These are phyloP conservation scores for Adiantum capillusveneris DNA, from an alignment of 75 land plant genomes.

Conservation along the genomic window DNA sequence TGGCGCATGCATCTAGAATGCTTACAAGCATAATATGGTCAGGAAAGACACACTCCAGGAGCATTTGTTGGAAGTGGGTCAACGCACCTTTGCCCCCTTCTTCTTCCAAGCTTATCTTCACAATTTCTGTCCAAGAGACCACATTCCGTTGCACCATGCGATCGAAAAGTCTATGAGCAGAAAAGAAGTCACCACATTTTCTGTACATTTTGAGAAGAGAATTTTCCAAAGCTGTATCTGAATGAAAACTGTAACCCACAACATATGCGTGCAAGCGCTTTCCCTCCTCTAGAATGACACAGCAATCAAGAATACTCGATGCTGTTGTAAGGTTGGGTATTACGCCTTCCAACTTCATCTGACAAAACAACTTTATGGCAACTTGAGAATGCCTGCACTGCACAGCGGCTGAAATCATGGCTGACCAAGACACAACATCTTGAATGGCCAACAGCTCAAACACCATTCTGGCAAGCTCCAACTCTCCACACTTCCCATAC, in stretches of 20 bases:
- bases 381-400: too few species aligned
- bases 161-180: slow-evolving; percentile 10
- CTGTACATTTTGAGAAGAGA: not conserved
- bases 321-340: not conserved
- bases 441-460: too few species aligned
- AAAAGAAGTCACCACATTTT: not conserved
- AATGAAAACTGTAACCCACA: not conserved
- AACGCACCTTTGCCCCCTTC: slow-evolving; percentile 35
- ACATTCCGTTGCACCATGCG: slow-evolving; percentile 19
- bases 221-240: not conserved
- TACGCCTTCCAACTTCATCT: slow-evolving; percentile 1
- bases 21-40: slow-evolving; percentile 39
- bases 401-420: too few species aligned
- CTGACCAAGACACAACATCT: too few species aligned
- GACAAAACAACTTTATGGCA: too few species aligned
- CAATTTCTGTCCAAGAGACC: slow-evolving; percentile 45
- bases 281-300: not conserved
- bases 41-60: slow-evolving; percentile 28
- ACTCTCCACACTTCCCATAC: too few species aligned
- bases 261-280: not conserved
- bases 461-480: too few species aligned
- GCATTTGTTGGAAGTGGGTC: slow-evolving; percentile 31
- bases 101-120: slow-evolving; percentile 23
- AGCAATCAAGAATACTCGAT: not conserved
- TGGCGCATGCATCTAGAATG: slow-evolving; percentile 37